Base-by-base conservation (phyloP, 805 yeast genomes). In the Martiniozyma abietophila region DNA sequence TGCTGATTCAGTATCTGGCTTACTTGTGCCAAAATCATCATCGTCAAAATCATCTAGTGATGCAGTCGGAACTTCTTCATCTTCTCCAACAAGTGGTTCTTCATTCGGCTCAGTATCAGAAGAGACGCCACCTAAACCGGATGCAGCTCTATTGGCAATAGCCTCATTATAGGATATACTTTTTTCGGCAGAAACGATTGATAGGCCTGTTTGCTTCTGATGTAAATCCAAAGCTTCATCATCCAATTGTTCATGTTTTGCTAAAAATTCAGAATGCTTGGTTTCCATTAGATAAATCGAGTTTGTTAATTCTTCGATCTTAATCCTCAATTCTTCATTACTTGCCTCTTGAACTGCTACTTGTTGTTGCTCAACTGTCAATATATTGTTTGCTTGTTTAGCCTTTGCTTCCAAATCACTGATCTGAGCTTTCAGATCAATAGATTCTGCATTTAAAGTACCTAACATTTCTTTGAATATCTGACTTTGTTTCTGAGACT, bases 391-490 rank as follows among this genome's bases (percentile, higher is more conserved):
- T 21, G 81, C 74, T 46, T 77, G 79, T 42, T 69, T 71, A 15
- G 73, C 66, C 35, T 78, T 80, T 30, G 60, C 56, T 38, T 71
- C 61, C 30, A 69, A 64, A 27, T 63, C 58, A 29, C 68, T 75
- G 22, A 80, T 51, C 43, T 75, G 77, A 36, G 63, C 62, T 45
- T 75, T 71, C 41, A 80, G 54, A 35, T 74, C 76, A 14, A 65
- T 66, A 18, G 75, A 69, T 54, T 80, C 83, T 5, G 80, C 76
- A 51, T 79, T 84, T 50, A 79, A 58, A 19, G 59, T 58, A 10
- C 80, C 76, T 35, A 88, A 65, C 43, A 71, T 71, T 46, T 82
- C 94, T 47, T 79, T 83, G 47, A 81, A 59, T 4, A 69, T 50
- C 11, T 71, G 63, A 44, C 80, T 83, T 46, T 72, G 71, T 49